Evolutionary conservation across 202 grass and related monocot genomes (phyloP).

Genomic region (Brachypodium distachyon): DNA sequence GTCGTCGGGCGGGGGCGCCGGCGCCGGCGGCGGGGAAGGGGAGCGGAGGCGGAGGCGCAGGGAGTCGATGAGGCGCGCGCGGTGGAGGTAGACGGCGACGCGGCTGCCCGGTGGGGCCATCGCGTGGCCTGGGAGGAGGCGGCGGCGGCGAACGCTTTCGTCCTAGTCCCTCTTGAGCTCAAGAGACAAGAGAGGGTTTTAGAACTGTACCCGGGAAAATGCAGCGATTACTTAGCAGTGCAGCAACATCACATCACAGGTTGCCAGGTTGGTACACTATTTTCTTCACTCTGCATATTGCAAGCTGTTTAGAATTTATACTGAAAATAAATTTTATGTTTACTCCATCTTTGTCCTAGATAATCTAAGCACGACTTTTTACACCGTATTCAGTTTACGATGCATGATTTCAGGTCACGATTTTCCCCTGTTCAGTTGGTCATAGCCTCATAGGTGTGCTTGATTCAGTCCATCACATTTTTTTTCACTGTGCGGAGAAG

Average conservation of each 20-base stretch:
- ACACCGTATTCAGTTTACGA: too few relatives aligned
- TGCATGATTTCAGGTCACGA: neutral
- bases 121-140: neutral
- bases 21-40: neutral
- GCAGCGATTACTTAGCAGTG: neutral
- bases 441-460: too few relatives aligned
- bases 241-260: neutral
- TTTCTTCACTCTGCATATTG: too few relatives aligned
- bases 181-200: neutral
- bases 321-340: too few relatives aligned
- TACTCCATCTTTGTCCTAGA: too few relatives aligned
- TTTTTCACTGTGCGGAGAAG: neutral
- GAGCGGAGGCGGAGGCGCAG: slow-evolving; percentile 41
- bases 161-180: neutral
- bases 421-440: neutral
- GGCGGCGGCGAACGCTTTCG: neutral
- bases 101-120: slow-evolving; percentile 22
- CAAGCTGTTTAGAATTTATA: too few relatives aligned
- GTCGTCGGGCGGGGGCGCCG: slow-evolving; percentile 22
- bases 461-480: neutral
- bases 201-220: neutral
- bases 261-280: too few relatives aligned
- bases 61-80: slow-evolving; percentile 64
- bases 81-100: slow-evolving; percentile 62
- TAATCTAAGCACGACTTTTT: neutral